Evolutionary conservation across 2,329 filamentous ascomycete genomes (phyloP).

Genomic region (Sarocladiaceae sp.): DNA sequence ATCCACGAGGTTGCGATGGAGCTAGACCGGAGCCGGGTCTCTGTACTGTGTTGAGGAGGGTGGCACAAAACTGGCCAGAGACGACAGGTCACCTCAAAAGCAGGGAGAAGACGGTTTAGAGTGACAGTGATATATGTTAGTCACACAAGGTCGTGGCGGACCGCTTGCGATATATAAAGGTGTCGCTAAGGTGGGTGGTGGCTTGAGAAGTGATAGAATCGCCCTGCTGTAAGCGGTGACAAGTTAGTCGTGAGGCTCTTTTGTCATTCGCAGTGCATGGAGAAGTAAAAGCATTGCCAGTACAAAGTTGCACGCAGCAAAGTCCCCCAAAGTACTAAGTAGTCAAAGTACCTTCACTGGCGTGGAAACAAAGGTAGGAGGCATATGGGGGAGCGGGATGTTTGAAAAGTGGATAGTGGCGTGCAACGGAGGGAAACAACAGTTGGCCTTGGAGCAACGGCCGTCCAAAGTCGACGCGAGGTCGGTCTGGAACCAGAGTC

Average conservation of each 20-base stretch:
- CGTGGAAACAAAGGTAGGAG: background rate
- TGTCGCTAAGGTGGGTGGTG: background rate
- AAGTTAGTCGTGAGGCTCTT: constrained; percentile 3
- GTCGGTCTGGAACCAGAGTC: background rate
- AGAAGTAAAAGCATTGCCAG: background rate
- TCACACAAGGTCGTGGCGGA: background rate
- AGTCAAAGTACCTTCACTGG: background rate
- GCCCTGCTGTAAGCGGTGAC: background rate
- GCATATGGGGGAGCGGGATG: constrained; percentile 3
- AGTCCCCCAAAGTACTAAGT: too few species aligned
- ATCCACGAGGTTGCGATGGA: constrained; percentile 2
- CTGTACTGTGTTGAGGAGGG: constrained; percentile 2
- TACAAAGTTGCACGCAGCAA: too few species aligned
- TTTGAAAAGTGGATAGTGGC: constrained; percentile 6
- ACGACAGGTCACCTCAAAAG: constrained; percentile 3
- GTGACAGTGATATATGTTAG: constrained; percentile 2
- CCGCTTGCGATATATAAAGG: constrained; percentile 6
- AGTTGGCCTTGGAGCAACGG: background rate
- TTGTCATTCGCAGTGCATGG: background rate
- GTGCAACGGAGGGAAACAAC: background rate
- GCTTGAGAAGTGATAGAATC: constrained; percentile 1
- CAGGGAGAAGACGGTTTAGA: background rate
- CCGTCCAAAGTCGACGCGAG: background rate
- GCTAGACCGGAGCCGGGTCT: constrained; percentile 5
- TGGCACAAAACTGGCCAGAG: constrained; percentile 2